These are phyloP conservation scores for Curvularia verruculosa DNA, from an alignment of 2,329 filamentous ascomycete genomes.

Conservation along the genomic window DNA sequence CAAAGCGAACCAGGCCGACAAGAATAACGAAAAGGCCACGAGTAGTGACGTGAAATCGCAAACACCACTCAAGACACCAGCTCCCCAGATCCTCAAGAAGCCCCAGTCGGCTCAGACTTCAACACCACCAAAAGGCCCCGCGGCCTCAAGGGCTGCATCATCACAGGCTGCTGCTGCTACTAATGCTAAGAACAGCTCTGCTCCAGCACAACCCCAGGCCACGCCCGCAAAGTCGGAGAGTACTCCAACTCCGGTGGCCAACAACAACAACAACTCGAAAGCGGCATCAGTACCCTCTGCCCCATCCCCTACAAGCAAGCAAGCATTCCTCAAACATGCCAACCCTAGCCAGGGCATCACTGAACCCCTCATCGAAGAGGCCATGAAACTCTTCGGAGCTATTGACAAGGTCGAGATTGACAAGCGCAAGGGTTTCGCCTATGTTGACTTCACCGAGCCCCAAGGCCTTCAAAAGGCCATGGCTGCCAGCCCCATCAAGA, in stretches of 20 bases:
- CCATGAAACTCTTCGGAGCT: conserved; percentile 74
- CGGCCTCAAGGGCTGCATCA: conserved; percentile 36
- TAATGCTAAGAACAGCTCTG: conserved; percentile 19
- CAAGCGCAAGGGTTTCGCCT: conserved; percentile 92
- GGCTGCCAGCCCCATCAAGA: conserved; percentile 76
- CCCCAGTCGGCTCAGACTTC: conserved; percentile 35
- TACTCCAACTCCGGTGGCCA: conserved; percentile 12
- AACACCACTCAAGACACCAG: conserved; percentile 33
- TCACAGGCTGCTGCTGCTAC: conserved; percentile 36
- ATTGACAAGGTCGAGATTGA: conserved; percentile 88
- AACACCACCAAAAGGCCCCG: conserved; percentile 39
- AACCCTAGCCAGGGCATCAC: conserved; percentile 93
- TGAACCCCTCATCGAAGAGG: conserved; percentile 75
- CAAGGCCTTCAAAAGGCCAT: conserved; percentile 78
- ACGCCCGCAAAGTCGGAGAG: conserved; percentile 24
- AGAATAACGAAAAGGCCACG: conserved; percentile 35
- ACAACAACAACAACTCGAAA: conserved; percentile 10
- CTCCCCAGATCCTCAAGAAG: conserved; percentile 51
- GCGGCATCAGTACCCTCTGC: conserved; percentile 23
- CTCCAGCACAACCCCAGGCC: conserved; percentile 26
- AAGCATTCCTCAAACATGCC: conserved; percentile 62
- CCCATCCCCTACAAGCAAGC: conserved; percentile 53
- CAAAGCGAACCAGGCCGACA: conserved; percentile 46
- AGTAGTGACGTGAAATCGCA: conserved; percentile 35
- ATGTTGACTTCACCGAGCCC: conserved; percentile 82